Conservation (phyloP, 805 yeast species). For the Kuraishia borneana region DNA sequence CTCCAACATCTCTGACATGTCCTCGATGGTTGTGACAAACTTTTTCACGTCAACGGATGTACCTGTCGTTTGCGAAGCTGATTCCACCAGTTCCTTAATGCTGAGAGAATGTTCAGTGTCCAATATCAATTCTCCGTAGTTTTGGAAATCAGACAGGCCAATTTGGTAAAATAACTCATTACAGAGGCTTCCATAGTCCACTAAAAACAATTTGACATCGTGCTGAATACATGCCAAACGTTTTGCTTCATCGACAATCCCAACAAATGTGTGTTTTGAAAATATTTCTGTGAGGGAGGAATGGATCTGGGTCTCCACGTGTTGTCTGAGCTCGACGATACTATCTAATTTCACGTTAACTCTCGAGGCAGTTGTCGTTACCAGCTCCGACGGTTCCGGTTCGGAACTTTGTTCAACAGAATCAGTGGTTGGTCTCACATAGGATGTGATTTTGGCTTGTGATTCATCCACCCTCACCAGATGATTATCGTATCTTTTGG, state of each 20-base stretch:
- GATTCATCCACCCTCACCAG: conserved; percentile 61
- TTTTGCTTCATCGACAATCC: conserved; percentile 62
- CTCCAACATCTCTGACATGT: conserved; percentile 64
- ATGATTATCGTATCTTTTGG: conserved; percentile 46
- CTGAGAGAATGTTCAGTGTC: conserved; percentile 18
- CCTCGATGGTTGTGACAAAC: conserved; percentile 17
- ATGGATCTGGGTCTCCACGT: conserved; percentile 34
- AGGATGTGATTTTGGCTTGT: conserved; percentile 43
- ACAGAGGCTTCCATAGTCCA: conserved; percentile 68
- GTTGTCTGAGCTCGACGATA: conserved; percentile 40
- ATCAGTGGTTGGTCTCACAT: conserved; percentile 3
- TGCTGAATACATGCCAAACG: conserved; percentile 78
- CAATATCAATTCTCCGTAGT: conserved; percentile 55
- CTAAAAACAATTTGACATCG: conserved; percentile 63
- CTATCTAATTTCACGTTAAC: conserved; percentile 43
- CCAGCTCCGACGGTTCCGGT: neutral
- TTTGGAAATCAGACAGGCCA: conserved; percentile 66
- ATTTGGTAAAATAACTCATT: conserved; percentile 72
- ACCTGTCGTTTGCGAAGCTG: neutral
- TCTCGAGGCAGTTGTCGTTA: conserved; percentile 11
- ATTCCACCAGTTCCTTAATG: conserved; percentile 10
- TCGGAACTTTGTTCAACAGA: neutral
- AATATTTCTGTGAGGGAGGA: conserved; percentile 55
- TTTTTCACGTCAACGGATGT: conserved; percentile 9
- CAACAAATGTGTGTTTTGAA: conserved; percentile 64